A percentile compares a stretch with the other conserved stretches of the same genome.
Evolutionary conservation across 805 yeast species (phyloP).

Genomic region (Yarrowia sp.): DNA sequence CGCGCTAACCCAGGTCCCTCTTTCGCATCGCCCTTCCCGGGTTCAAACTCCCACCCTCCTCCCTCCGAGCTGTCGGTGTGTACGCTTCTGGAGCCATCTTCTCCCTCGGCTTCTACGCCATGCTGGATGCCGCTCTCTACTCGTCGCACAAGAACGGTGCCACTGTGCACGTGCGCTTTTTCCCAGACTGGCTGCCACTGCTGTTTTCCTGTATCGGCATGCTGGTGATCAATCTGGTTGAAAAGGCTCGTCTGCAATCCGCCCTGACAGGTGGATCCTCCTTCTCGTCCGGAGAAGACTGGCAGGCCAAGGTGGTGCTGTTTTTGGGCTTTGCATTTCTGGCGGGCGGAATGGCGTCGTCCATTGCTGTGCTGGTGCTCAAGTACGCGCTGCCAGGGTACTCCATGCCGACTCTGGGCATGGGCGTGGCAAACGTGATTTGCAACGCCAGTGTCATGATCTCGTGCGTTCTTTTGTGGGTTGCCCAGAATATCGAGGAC

Average conservation of each 20-base stretch:
- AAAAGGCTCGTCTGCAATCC: slow-evolving; percentile 53
- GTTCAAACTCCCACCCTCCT: slow-evolving; percentile 25
- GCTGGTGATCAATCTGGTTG: slow-evolving; percentile 72
- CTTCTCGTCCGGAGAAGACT: slow-evolving; percentile 54
- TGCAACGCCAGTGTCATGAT: slow-evolving; percentile 77
- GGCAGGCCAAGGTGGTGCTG: slow-evolving; percentile 90
- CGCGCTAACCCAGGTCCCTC: slow-evolving; percentile 22
- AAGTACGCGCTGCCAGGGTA: slow-evolving; percentile 78
- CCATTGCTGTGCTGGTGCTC: slow-evolving; percentile 80
- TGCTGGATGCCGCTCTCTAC: slow-evolving; percentile 84
- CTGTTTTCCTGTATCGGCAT: slow-evolving; percentile 86
- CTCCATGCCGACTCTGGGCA: slow-evolving; percentile 82
- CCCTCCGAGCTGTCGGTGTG: slow-evolving; percentile 34
- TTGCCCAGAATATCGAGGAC: slow-evolving; percentile 93
- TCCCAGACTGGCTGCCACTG: slow-evolving; percentile 89
- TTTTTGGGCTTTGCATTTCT: slow-evolving; percentile 89
- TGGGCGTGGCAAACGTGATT: slow-evolving; percentile 88
- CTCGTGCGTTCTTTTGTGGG: slow-evolving; percentile 87
- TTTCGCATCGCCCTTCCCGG: slow-evolving; percentile 23
- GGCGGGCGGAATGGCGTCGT: slow-evolving; percentile 93
- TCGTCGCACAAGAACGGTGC: slow-evolving; percentile 84
- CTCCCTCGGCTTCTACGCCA: slow-evolving; percentile 84
- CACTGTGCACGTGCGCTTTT: slow-evolving; percentile 79
- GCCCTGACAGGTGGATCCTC: slow-evolving; percentile 37
- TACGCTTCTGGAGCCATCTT: slow-evolving; percentile 46